A percentile compares a stretch with the other conserved stretches of the same genome.
Conservation (phyloP, 2,329 filamentous ascomycete species). For the Plectosphaerella cucumerina region DNA sequence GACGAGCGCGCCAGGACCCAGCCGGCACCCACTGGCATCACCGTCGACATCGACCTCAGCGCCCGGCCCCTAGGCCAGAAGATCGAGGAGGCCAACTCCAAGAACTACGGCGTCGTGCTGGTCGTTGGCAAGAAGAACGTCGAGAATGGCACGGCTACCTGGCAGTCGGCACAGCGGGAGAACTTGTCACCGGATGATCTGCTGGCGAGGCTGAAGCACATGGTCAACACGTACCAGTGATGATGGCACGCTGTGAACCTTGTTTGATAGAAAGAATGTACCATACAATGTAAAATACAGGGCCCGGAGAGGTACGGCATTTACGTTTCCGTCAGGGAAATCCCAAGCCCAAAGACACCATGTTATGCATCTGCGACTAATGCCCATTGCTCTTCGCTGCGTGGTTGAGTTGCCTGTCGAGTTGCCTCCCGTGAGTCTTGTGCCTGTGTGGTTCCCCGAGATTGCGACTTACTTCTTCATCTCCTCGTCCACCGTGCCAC, state of each 20-base stretch:
- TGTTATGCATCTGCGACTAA: too few relatives aligned
- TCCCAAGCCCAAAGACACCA: slow-evolving; percentile 2
- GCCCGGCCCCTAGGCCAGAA: slow-evolving; percentile 63
- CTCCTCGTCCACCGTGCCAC: slow-evolving; percentile 50
- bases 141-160: slow-evolving; percentile 50
- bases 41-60: slow-evolving; percentile 67
- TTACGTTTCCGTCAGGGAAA: too few relatives aligned
- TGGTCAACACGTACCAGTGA: slow-evolving; percentile 45
- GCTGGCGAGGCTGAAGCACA: slow-evolving; percentile 37
- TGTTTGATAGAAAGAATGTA: slow-evolving; percentile 5
- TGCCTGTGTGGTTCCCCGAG: not conserved
- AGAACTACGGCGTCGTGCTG: slow-evolving; percentile 70
- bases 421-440: not conserved
- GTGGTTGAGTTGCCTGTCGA: too few relatives aligned
- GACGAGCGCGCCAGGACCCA: slow-evolving; percentile 8
- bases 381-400: too few relatives aligned
- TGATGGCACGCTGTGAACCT: not conserved
- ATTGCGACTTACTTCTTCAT: slow-evolving; percentile 33
- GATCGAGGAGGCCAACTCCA: slow-evolving; percentile 64
- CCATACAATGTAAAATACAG: slow-evolving; percentile 6
- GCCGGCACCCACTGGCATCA: slow-evolving; percentile 54
- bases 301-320: too few relatives aligned
- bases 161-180: slow-evolving; percentile 32
- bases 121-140: slow-evolving; percentile 67
- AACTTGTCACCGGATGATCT: slow-evolving; percentile 41